Percentiles rank a stretch among this genome's conserved stretches.
These are phyloP conservation scores for Lactarius trivialis DNA, from an alignment of 768 basidiomycete species.

Conservation along the genomic window DNA sequence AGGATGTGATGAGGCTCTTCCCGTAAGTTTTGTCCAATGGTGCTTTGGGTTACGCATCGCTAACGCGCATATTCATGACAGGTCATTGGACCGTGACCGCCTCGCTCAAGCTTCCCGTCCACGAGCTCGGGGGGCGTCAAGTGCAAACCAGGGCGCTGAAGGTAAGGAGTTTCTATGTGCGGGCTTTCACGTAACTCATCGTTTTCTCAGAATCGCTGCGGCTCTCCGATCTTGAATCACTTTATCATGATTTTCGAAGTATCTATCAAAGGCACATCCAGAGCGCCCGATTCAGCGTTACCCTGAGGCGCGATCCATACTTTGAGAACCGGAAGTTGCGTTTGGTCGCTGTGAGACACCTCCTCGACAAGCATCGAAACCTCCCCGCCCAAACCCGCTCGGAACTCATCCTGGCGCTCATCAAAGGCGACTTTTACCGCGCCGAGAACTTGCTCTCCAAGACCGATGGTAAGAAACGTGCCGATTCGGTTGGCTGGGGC, in stretches of 20 bases:
- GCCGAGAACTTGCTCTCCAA: background rate
- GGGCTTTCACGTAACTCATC: background rate
- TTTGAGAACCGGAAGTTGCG: slow-evolving; percentile 7
- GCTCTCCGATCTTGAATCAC: slow-evolving; percentile 5
- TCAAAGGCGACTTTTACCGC: slow-evolving; percentile 11
- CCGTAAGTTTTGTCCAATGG: background rate
- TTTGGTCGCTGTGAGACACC: background rate
- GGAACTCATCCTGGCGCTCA: background rate
- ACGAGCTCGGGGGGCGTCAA: background rate
- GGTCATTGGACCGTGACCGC: slow-evolving; percentile 5
- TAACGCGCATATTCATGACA: background rate
- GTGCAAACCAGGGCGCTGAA: background rate
- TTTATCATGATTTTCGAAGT: background rate
- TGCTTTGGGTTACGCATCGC: background rate
- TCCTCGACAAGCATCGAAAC: background rate
- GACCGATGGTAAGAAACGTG: background rate
- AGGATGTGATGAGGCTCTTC: slow-evolving; percentile 4
- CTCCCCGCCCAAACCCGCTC: background rate
- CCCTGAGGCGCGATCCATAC: background rate
- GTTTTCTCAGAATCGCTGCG: background rate
- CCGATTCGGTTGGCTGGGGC: background rate
- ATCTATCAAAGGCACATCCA: slow-evolving; percentile 1
- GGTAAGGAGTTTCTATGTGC: background rate
- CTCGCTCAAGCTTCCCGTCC: background rate
- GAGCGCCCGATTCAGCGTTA: background rate